Percentiles rank a stretch among this genome's conserved stretches.
These are phyloP conservation scores for Xylariaceae sp. DNA, from an alignment of 2,329 filamentous ascomycete genomes.

Conservation along the genomic window DNA sequence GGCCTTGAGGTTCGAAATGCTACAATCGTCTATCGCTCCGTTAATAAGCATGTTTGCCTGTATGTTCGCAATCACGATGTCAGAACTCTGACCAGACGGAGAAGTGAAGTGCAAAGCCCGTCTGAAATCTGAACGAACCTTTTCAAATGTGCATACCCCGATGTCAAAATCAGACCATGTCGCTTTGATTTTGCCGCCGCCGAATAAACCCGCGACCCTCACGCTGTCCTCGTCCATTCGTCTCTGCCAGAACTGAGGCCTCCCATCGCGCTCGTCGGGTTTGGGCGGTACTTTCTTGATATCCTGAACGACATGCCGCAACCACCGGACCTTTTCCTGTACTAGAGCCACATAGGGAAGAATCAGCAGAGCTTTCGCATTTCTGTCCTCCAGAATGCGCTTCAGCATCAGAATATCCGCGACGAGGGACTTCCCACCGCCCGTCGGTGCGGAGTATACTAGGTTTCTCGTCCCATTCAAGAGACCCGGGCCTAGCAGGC, in stretches of 20 bases:
- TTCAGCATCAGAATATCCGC: conserved; percentile 70
- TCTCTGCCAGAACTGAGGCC: conserved; percentile 45
- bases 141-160: conserved; percentile 74
- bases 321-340: conserved; percentile 72
- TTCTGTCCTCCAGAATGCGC: conserved; percentile 56
- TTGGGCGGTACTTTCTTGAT: conserved; percentile 40
- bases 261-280: conserved; percentile 29
- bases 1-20: conserved; percentile 56
- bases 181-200: conserved; percentile 60
- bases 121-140: conserved; percentile 39
- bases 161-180: conserved; percentile 72
- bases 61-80: conserved; percentile 17
- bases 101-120: background rate
- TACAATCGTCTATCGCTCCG: conserved; percentile 64
- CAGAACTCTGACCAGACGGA: background rate
- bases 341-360: conserved; percentile 75
- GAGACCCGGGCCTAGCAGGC: conserved; percentile 61
- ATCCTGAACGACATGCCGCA: conserved; percentile 60
- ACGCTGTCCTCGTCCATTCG: conserved; percentile 54
- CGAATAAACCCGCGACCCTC: conserved; percentile 67
- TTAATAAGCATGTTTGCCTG: conserved; percentile 72
- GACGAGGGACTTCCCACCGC: conserved; percentile 71
- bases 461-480: conserved; percentile 61
- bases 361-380: conserved; percentile 64
- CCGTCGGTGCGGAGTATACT: conserved; percentile 75